Percentiles rank a stretch among this genome's conserved stretches.
These are phyloP conservation scores for Mycena maculata DNA, from an alignment of 768 basidiomycete genomes.

Conservation along the genomic window DNA sequence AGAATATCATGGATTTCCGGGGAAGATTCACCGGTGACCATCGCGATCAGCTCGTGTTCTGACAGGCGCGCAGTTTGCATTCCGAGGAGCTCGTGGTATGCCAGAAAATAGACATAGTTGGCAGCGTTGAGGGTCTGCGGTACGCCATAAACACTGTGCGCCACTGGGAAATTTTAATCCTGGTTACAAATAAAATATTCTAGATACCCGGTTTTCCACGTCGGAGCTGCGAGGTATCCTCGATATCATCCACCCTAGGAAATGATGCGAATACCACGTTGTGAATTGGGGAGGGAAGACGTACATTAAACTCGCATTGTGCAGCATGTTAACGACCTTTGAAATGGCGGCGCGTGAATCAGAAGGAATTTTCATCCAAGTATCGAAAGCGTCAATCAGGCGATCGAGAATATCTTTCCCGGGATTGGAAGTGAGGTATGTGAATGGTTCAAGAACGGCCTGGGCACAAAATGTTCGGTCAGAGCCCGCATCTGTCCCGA, in stretches of 20 bases:
- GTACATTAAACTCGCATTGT: conserved; percentile 88
- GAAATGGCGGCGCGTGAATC: conserved; percentile 78
- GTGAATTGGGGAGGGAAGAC: background rate
- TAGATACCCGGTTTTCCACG: conserved; percentile 81
- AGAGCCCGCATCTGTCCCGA: background rate
- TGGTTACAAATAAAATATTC: background rate
- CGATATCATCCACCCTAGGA: conserved; percentile 90
- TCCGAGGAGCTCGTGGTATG: too few relatives aligned
- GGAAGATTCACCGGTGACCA: background rate
- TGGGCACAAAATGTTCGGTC: conserved; percentile 19
- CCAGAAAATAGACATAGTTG: too few relatives aligned
- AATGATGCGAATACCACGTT: conserved; percentile 1
- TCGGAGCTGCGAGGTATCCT: conserved; percentile 87
- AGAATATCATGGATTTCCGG: background rate
- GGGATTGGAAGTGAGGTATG: conserved; percentile 82
- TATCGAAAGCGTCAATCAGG: conserved; percentile 92
- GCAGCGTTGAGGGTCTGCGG: too few relatives aligned
- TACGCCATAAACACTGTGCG: conserved; percentile 76
- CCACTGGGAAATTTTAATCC: conserved; percentile 56
- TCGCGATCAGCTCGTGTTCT: conserved; percentile 17
- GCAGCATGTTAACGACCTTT: conserved; percentile 90
- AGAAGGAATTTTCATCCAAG: conserved; percentile 87
- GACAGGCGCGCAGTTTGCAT: too few relatives aligned
- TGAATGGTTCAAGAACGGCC: conserved; percentile 85
- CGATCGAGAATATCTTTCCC: conserved; percentile 92